Percentiles rank a stretch among this genome's conserved stretches.
These are phyloP conservation scores for Saitozyma podzolica DNA, from an alignment of 768 basidiomycete species.

Conservation along the genomic window DNA sequence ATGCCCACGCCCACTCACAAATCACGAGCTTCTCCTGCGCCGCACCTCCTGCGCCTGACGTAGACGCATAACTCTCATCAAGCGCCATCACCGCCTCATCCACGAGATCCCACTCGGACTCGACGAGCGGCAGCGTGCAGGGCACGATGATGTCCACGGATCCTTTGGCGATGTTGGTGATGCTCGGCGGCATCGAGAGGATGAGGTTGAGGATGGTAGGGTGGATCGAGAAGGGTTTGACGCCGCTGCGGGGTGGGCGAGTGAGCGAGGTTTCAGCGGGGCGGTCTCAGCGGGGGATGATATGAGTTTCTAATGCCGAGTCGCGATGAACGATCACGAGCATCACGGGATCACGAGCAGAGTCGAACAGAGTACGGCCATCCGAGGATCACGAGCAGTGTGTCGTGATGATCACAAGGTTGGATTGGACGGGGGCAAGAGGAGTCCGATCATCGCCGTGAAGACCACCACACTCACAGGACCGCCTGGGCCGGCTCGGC, in stretches of 20 bases:
- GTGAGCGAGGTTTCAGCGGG: not conserved
- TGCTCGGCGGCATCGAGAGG: slow-evolving; percentile 23
- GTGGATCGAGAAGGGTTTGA: slow-evolving; percentile 40
- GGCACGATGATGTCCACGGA: slow-evolving; percentile 45
- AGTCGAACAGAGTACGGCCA: too few species aligned
- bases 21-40: slow-evolving; percentile 32
- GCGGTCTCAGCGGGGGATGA: not conserved
- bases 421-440: too few species aligned
- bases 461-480: slow-evolving; percentile 12
- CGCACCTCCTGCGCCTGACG: not conserved
- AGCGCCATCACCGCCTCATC: slow-evolving; percentile 38
- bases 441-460: not conserved
- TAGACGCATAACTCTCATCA: slow-evolving; percentile 14
- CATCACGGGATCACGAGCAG: not conserved
- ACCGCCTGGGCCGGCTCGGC: slow-evolving; percentile 22
- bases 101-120: slow-evolving; percentile 40
- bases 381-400: too few species aligned
- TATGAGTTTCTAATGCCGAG: too few species aligned
- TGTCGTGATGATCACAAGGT: too few species aligned
- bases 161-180: slow-evolving; percentile 35
- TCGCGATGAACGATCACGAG: too few species aligned
- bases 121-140: slow-evolving; percentile 20
- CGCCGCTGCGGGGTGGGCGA: slow-evolving; percentile 8
- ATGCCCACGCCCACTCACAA: slow-evolving; percentile 24
- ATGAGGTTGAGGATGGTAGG: slow-evolving; percentile 42